Base-by-base conservation (phyloP, 73 alveolate genomes). In the Uronychia binucleata region DNA sequence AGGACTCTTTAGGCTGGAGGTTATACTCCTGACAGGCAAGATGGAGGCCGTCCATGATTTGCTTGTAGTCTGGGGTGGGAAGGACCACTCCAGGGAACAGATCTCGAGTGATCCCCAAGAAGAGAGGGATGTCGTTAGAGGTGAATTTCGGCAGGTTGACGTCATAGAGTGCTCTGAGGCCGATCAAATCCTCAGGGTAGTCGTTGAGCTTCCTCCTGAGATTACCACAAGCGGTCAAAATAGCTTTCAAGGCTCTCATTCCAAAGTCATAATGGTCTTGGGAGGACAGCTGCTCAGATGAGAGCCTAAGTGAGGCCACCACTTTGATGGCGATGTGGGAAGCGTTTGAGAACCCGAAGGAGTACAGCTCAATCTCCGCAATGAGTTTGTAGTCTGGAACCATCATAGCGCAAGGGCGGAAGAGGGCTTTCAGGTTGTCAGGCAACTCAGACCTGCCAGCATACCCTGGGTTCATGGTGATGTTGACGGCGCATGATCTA, bases 181-280 rank as follows among this genome's bases (percentile, higher is more conserved):
- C 99, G 79, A 97, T 87, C 59, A 95, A 85, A 75, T 95, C 98
- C 90, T 98, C 99, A 8, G 98, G 98, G 89, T 96, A 97, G 81
- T 93, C 94, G 19, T 46, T 46, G 85, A 97, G 67, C 87, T 96
- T 92, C 92, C 97, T 95, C 84, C 98, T 98, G 81, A 93, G 94
- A 88, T 97, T 96, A 84, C 99, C 99, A 25, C 99, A 98, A 30
- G 99, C 99, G 13, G 97, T 96, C 84, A 98, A 93, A 79, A 98
- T 98, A 19, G 99, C 98, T 87, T 98, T 98, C 75, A 98, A 95
- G 13, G 99, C 99, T 82, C 99, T 98, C 99, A 97, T 97, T 58
- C 99, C 99, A 75, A 98, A 98, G 90, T 98, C 99, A 86, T 98
- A 98, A 90, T 98, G 99, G 83, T 95, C 98, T 96, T 98, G 95